phyloP scores from a whole-genome alignment of 2,329 filamentous ascomycete species.

The Chlorencoelia australis region DNA sequence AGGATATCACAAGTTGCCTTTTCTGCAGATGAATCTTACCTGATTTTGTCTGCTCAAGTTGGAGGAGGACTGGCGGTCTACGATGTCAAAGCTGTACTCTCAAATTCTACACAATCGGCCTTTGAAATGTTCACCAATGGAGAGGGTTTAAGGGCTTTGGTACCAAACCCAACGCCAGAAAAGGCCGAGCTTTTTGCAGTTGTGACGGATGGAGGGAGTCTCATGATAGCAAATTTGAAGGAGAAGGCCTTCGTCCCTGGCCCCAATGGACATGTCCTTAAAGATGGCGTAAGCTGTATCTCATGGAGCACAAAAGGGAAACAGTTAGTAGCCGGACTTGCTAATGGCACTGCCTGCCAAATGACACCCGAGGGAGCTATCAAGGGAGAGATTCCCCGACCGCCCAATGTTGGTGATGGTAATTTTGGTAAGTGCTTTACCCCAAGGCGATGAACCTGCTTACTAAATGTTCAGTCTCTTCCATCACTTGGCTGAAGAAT shows the following conservation, averaged over 20 bases:
- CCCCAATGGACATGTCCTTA: constrained; percentile 54
- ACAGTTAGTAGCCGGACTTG: constrained; percentile 78
- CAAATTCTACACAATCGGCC: constrained; percentile 54
- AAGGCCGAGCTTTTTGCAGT: constrained; percentile 69
- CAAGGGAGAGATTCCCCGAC: constrained; percentile 71
- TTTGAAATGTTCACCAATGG: constrained; percentile 72
- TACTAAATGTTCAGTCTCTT: constrained; percentile 47
- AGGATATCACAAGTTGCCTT: constrained; percentile 84
- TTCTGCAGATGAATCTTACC: constrained; percentile 75
- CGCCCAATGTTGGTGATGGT: constrained; percentile 52
- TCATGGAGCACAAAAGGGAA: constrained; percentile 93
- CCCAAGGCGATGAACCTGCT: constrained; percentile 19
- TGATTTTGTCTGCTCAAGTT: constrained; percentile 73
- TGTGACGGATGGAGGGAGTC: constrained; percentile 68
- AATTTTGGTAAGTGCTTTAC: constrained; percentile 53
- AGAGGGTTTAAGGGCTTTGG: constrained; percentile 60
- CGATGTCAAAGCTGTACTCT: constrained; percentile 57
- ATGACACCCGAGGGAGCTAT: constrained; percentile 71
- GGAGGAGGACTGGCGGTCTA: constrained; percentile 80
- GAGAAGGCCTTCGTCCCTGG: constrained; percentile 48
- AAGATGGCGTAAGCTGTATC: constrained; percentile 67
- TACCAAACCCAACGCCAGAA: constrained; percentile 70
- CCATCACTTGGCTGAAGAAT: constrained; percentile 81
- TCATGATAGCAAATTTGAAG: constrained; percentile 75
- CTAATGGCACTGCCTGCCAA: constrained; percentile 69